Conservation (phyloP, 305 asterid genomes). For the Fraxinus baroniana region DNA sequence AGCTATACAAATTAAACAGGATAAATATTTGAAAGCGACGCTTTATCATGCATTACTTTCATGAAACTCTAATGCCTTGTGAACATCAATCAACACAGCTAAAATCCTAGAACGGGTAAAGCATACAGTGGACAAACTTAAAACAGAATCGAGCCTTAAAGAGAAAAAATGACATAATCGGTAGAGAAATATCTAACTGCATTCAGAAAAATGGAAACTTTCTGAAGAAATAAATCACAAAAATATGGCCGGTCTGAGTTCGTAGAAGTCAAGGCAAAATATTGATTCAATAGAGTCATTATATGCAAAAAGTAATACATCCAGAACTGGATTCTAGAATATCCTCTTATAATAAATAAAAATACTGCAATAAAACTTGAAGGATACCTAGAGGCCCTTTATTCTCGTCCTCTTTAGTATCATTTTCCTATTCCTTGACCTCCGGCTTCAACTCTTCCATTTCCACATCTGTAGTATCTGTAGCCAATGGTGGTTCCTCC, state of each 20-base stretch:
- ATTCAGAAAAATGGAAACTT: not conserved
- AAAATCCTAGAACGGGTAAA: not conserved
- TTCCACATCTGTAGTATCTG: not conserved
- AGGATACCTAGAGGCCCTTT: slow-evolving; percentile 13
- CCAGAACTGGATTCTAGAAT: not conserved
- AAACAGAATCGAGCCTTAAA: not conserved
- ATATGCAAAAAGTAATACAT: not conserved
- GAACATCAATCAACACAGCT: not conserved
- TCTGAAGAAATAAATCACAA: not conserved
- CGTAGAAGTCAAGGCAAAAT: not conserved
- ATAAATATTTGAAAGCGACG: not conserved
- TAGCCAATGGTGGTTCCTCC: not conserved
- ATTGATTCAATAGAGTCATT: not conserved
- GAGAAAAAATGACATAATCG: not conserved
- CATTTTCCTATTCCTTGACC: not conserved
- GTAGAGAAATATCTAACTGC: not conserved
- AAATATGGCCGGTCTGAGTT: not conserved
- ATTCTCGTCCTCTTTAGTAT: not conserved
- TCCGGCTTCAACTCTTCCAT: not conserved
- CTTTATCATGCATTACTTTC: not conserved
- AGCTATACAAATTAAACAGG: not conserved
- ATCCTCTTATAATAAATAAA: not conserved
- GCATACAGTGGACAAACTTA: not conserved
- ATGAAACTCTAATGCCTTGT: not conserved
- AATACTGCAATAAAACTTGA: not conserved